Base-by-base conservation (phyloP, 1,284 basidiomycete species). In the Sanghuangporus weigelae region DNA sequence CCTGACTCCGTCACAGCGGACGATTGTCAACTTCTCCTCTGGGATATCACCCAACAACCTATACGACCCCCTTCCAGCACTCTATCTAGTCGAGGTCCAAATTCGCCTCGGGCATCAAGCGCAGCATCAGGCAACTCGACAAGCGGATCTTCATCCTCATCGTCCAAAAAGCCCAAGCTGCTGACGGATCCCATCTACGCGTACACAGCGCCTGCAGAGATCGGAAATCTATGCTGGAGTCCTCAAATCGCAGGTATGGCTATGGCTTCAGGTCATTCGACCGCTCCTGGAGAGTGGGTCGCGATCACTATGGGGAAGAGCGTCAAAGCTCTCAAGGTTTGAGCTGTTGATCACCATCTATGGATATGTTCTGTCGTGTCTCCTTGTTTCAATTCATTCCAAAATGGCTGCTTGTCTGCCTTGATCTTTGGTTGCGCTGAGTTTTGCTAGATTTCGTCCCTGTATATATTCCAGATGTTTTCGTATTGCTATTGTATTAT, bases 191-290 rank as follows among this genome's bases (percentile, higher is more conserved):
- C 87, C 6, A 77, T 87, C 35, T 89, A 93, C 83, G 92, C 90
- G 39, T 96, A 95, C 74, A 89, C 89, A 10, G 89, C 90, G 1
- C 81, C 82, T 40, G 80, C 79, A 59, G 94, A 95, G 77, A 86
- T 97, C 67, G 92, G 90, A 54, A 94, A 93, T 70, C 76, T 97
- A 23, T 91, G 92, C 3, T 97, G 94, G 90, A 92, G 89, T 36
- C 90, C 89, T 38, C 82, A 84, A 68, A 90, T 93, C 68, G 81
- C 83, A 65, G 85, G 85, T 11, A 83, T 91, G 82, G 79, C 83
- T 62, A 85, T 90, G 82, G 84, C 84, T 66, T 85, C 82, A 2
- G 89, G 89, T 11, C 84, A 87, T 68, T 83, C 84, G 66, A 90
- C 87, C 1, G 81, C 81, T 31, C 82, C 86, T 0, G 93, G 93